Conservation (phyloP, 257 asterid species). For the Thymus quinquecostatus region DNA sequence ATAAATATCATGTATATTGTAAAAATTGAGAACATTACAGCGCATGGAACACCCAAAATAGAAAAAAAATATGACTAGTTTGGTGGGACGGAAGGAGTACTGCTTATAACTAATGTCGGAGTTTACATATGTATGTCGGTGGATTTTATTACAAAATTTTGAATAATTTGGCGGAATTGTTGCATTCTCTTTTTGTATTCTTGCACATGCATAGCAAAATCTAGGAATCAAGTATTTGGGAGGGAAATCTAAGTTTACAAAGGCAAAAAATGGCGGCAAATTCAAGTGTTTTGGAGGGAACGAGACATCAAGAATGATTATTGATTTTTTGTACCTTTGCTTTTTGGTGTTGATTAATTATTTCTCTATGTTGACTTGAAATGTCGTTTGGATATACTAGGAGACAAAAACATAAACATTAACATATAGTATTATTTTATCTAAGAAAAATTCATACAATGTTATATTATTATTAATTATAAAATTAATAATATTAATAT, state of each 20-base stretch:
- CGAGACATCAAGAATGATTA: not conserved
- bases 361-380: not conserved
- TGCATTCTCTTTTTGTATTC: not conserved
- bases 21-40: too few species aligned
- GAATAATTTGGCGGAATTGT: too few species aligned
- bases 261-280: not conserved
- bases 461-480: too few species aligned
- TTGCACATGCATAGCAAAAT: not conserved
- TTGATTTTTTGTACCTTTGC: not conserved
- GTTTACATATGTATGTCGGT: too few species aligned
- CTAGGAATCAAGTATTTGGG: not conserved
- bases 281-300: slow-evolving; percentile 1
- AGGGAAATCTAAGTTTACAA: not conserved
- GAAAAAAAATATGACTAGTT: too few species aligned
- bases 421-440: not conserved
- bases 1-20: too few species aligned
- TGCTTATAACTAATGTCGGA: too few species aligned
- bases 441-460: too few species aligned
- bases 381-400: not conserved
- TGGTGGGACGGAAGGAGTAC: too few species aligned
- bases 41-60: too few species aligned
- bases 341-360: not conserved
- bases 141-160: too few species aligned
- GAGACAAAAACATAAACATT: not conserved
- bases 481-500: too few species aligned